phyloP scores from a whole-genome alignment of 148 eudicot genomes.

The Polygonum maritimum region DNA sequence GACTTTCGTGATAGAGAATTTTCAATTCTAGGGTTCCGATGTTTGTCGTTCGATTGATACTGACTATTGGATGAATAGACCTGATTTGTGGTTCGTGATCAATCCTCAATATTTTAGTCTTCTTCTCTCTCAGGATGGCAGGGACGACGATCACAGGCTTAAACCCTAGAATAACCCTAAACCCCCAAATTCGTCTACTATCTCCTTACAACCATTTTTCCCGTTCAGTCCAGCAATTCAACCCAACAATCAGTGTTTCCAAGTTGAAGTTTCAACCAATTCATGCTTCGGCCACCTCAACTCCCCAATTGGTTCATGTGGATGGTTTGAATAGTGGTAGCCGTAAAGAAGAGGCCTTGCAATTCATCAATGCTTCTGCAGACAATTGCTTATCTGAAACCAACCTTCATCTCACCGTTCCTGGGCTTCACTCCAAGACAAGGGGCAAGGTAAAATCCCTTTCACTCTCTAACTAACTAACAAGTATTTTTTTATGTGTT shows the following conservation, averaged over 20 bases:
- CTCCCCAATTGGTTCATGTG: slow-evolving; percentile 17
- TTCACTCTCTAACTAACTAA: not conserved
- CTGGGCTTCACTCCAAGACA: slow-evolving; percentile 59
- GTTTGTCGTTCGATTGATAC: too few species aligned
- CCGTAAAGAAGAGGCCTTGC: slow-evolving; percentile 37
- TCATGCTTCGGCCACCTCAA: slow-evolving; percentile 25
- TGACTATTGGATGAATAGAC: too few species aligned
- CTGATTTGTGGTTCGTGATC: too few species aligned
- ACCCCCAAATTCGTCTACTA: not conserved
- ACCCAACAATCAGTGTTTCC: slow-evolving; percentile 12
- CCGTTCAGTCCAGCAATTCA: slow-evolving; percentile 9
- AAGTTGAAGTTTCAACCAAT: slow-evolving; percentile 18
- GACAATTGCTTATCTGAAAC: slow-evolving; percentile 74
- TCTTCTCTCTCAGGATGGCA: slow-evolving; percentile 14
- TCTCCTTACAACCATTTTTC: slow-evolving; percentile 4
- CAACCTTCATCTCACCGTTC: slow-evolving; percentile 67
- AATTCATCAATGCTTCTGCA: slow-evolving; percentile 36
- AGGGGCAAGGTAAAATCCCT: slow-evolving; percentile 64
- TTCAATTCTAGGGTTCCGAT: too few species aligned
- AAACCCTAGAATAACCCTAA: slow-evolving; percentile 51
- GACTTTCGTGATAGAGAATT: too few species aligned
- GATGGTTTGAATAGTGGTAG: slow-evolving; percentile 24
- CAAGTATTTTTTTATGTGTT: not conserved
- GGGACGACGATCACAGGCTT: slow-evolving; percentile 15
- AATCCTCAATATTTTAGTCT: too few species aligned